Evolutionary conservation across 148 eudicot species (phyloP).

Genomic region (Camellia sinensis): DNA sequence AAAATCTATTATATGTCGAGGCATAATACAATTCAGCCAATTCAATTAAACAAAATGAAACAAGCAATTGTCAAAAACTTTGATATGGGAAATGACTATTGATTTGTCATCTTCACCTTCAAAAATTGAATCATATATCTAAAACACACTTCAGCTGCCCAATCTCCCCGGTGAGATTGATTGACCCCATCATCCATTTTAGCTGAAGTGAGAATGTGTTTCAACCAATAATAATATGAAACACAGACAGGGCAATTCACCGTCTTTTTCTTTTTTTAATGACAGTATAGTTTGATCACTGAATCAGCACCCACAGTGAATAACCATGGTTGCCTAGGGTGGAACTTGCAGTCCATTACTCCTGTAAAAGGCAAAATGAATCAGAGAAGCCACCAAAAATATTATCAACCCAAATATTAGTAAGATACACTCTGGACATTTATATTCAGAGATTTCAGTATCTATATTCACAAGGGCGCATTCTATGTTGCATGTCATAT

Average conservation of each 20-base stretch:
- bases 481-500: too few species aligned
- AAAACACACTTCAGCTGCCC: neutral
- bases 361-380: too few species aligned
- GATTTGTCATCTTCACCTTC: neutral
- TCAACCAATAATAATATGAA: neutral
- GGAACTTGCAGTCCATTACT: constrained; percentile 62
- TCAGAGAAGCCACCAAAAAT: too few species aligned
- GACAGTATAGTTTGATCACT: constrained; percentile 55
- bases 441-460: too few species aligned
- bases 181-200: neutral
- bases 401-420: too few species aligned
- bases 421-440: too few species aligned
- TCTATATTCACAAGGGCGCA: too few species aligned
- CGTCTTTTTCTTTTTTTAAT: constrained; percentile 22
- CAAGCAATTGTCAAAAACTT: neutral
- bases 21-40: neutral
- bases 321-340: constrained; percentile 74
- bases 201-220: neutral
- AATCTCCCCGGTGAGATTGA: neutral
- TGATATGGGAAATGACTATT: neutral
- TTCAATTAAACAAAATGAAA: neutral
- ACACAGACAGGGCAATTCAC: neutral
- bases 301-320: constrained; percentile 72
- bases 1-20: neutral
- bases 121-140: neutral